phyloP scores from a whole-genome alignment of 192 early-diverging fungal species.

The Mortierella antarctica region DNA sequence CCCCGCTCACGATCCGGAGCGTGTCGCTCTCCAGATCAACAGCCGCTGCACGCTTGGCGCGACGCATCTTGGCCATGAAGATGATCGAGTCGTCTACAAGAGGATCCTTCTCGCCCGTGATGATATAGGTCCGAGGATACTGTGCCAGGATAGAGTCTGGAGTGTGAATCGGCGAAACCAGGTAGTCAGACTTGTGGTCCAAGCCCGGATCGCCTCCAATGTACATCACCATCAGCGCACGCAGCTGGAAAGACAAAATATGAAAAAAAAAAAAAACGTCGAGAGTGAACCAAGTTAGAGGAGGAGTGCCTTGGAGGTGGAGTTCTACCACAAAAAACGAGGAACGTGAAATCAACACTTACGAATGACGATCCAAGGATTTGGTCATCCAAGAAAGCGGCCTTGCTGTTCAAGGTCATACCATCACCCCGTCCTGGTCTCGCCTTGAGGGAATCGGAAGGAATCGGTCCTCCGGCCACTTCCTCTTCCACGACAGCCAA shows the following conservation, averaged over 20 bases:
- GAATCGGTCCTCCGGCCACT: constrained; percentile 28
- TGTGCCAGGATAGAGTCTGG: constrained; percentile 87
- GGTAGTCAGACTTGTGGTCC: constrained; percentile 85
- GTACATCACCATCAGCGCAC: constrained; percentile 84
- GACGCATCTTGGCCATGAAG: constrained; percentile 86
- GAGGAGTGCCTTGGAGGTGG: not conserved
- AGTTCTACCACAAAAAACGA: not conserved
- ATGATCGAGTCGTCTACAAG: constrained; percentile 97
- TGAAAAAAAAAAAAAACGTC: constrained; percentile 3
- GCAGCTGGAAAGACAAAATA: constrained; percentile 60
- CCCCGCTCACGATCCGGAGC: constrained; percentile 78
- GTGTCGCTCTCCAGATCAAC: constrained; percentile 32
- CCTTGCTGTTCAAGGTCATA: constrained; percentile 79
- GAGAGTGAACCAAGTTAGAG: not conserved
- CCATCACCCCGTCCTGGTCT: constrained; percentile 58
- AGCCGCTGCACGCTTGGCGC: constrained; percentile 71
- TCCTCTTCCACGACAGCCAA: constrained; percentile 52
- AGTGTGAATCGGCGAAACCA: constrained; percentile 86
- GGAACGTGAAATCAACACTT: constrained; percentile 29
- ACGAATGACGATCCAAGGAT: constrained; percentile 84
- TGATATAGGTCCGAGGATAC: constrained; percentile 91
- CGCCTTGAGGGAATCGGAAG: constrained; percentile 26
- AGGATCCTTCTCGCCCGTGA: constrained; percentile 97
- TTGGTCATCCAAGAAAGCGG: constrained; percentile 88
- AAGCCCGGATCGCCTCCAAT: constrained; percentile 82